These are phyloP conservation scores for Pleurotus platypus DNA, from an alignment of 768 basidiomycete genomes.

Conservation along the genomic window DNA sequence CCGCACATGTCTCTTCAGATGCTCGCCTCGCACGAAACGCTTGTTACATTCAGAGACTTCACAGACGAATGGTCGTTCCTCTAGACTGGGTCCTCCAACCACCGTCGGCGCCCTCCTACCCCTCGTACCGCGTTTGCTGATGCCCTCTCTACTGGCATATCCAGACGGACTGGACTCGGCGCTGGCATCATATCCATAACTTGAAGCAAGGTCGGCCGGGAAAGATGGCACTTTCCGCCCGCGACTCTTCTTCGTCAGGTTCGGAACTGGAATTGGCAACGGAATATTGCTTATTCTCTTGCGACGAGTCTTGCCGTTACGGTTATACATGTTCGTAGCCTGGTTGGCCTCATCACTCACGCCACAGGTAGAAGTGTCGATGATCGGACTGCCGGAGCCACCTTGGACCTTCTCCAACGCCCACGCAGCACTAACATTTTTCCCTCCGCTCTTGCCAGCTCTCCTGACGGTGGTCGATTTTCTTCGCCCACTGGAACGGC, in stretches of 20 bases:
- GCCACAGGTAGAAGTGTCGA: constrained; percentile 3
- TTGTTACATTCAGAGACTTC: constrained; percentile 71
- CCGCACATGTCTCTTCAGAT: constrained; percentile 77
- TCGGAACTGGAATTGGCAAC: constrained; percentile 53
- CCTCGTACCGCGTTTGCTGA: not conserved
- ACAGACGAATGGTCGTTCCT: constrained; percentile 56
- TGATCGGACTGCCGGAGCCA: not conserved
- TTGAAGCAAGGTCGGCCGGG: constrained; percentile 7
- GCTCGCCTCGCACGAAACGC: constrained; percentile 76
- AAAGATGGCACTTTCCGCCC: constrained; percentile 53
- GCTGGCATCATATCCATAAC: not conserved
- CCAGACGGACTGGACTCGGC: not conserved
- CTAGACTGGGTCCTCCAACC: constrained; percentile 10
- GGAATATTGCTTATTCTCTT: constrained; percentile 18
- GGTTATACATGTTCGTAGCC: not conserved
- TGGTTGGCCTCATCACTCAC: constrained; percentile 9
- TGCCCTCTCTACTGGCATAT: constrained; percentile 4
- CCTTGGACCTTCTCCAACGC: not conserved
- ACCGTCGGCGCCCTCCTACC: constrained; percentile 1
- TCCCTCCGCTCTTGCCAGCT: not conserved
- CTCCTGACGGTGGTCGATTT: not conserved
- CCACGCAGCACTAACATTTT: not conserved
- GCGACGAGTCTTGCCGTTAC: not conserved
- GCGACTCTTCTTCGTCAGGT: constrained; percentile 61
- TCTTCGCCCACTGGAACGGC: not conserved